Percentiles rank a stretch among this genome's conserved stretches.
Conservation (phyloP, 306 rosid genomes). For the Castanopsis chinensis region DNA sequence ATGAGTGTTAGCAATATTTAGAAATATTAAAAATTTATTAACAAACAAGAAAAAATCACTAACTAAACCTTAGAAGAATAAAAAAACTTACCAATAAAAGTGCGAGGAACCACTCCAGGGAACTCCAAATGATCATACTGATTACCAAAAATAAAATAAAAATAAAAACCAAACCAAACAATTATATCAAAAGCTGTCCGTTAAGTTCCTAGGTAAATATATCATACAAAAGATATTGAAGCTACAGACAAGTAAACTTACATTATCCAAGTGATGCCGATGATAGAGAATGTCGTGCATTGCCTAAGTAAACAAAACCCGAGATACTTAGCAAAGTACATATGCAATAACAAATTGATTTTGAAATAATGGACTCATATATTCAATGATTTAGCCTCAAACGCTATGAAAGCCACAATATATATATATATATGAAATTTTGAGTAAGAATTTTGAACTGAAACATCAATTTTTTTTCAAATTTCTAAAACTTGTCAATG, state of each 20-base stretch:
- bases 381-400: not conserved
- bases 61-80: not conserved
- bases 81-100: constrained; percentile 65
- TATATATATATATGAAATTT: too few species aligned
- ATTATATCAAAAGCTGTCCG: not conserved
- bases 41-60: not conserved
- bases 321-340: constrained; percentile 9
- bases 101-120: constrained; percentile 91
- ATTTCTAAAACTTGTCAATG: not conserved
- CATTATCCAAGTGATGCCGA: constrained; percentile 52
- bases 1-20: not conserved
- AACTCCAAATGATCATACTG: constrained; percentile 96
- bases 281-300: constrained; percentile 86
- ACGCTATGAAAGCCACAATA: not conserved
- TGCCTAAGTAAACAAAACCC: constrained; percentile 41
- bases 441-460: too few species aligned
- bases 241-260: constrained; percentile 33
- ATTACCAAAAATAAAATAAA: constrained; percentile 18
- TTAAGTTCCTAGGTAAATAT: constrained; percentile 3
- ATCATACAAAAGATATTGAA: constrained; percentile 4
- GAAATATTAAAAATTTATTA: not conserved
- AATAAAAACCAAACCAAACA: constrained; percentile 12
- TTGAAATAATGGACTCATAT: not conserved
- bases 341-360: not conserved
- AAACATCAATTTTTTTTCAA: too few species aligned